phyloP scores from a whole-genome alignment of 164 flowering plant species.

The Kingdonia uniflora region DNA sequence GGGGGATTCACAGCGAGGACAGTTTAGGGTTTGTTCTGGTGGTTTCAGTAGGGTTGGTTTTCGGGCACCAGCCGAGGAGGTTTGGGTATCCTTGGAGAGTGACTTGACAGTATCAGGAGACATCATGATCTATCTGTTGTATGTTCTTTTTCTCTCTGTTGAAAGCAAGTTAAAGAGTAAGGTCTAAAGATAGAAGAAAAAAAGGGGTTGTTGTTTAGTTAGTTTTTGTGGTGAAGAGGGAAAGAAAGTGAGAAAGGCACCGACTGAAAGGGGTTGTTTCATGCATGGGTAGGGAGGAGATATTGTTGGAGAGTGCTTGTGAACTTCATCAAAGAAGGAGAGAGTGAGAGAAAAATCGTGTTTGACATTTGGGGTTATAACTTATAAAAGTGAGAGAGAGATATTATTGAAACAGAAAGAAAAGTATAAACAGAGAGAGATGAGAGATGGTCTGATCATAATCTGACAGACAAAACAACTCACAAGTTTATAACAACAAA shows the following conservation, averaged over 20 bases:
- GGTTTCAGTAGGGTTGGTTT: constrained; percentile 8
- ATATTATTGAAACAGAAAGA: constrained; percentile 1
- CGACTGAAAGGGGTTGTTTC: constrained; percentile 22
- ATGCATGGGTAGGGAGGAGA: constrained; percentile 30
- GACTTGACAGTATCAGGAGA: constrained; percentile 16
- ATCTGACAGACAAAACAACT: constrained; percentile 6
- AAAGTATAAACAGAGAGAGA: not conserved
- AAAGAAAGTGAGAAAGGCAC: constrained; percentile 27
- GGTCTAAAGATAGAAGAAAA: not conserved
- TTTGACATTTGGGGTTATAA: not conserved
- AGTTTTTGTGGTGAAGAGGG: constrained; percentile 31
- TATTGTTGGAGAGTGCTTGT: constrained; percentile 20
- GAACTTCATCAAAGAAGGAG: constrained; percentile 17
- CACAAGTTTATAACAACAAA: constrained; percentile 3
- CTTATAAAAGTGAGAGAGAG: constrained; percentile 1
- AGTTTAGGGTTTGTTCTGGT: constrained; percentile 39
- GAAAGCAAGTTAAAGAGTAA: not conserved
- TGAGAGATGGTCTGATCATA: constrained; percentile 9
- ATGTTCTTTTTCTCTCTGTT: too few species aligned
- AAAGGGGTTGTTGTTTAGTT: constrained; percentile 1
- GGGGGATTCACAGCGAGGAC: constrained; percentile 72
- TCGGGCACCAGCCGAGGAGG: too few species aligned
- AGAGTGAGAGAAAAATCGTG: not conserved
- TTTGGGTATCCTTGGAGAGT: constrained; percentile 10
- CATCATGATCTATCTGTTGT: too few species aligned